Percentiles rank a stretch among this genome's conserved stretches.
phyloP scores from a whole-genome alignment of 192 early-diverging fungal genomes.

The Phlyctochytrium bullatum region DNA sequence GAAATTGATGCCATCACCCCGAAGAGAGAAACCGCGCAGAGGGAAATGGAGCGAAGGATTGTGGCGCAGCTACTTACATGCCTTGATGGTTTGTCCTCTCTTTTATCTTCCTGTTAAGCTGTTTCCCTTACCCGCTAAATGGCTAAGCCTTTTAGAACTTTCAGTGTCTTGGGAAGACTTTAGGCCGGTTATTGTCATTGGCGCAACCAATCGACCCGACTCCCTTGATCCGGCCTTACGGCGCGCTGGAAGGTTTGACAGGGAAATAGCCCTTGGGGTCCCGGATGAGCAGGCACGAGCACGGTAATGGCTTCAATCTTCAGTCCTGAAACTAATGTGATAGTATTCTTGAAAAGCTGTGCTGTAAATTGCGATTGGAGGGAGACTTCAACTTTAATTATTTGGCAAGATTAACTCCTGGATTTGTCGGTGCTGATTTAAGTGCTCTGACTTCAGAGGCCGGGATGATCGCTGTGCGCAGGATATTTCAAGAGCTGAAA shows the following conservation, averaged over 20 bases:
- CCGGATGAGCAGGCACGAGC: conserved; percentile 85
- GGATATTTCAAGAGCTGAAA: conserved; percentile 50
- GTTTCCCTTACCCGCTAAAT: no score
- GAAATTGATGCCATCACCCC: conserved; percentile 98
- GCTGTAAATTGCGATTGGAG: conserved; percentile 70
- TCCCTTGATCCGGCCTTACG: conserved; percentile 78
- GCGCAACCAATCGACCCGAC: conserved; percentile 89
- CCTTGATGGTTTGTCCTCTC: conserved; percentile 71
- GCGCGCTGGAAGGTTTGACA: conserved; percentile 82
- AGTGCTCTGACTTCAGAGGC: conserved; percentile 87
- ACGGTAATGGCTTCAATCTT: conserved; percentile 53
- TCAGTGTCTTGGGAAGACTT: conserved; percentile 85
- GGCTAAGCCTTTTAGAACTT: no score
- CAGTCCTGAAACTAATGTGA: conserved; percentile 7
- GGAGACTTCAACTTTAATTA: conserved; percentile 80
- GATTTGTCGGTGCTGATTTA: conserved; percentile 97
- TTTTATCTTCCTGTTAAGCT: not conserved
- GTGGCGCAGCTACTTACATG: conserved; percentile 95
- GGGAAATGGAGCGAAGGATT: conserved; percentile 95
- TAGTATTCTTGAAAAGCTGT: conserved; percentile 75
- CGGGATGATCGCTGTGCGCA: conserved; percentile 86
- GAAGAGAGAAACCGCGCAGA: conserved; percentile 84
- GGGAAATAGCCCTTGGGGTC: conserved; percentile 83
- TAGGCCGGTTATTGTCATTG: conserved; percentile 87
- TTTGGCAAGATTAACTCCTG: conserved; percentile 90